phyloP scores from a whole-genome alignment of 352 stramenopile genomes.

The Saprolegnia parasitica region DNA sequence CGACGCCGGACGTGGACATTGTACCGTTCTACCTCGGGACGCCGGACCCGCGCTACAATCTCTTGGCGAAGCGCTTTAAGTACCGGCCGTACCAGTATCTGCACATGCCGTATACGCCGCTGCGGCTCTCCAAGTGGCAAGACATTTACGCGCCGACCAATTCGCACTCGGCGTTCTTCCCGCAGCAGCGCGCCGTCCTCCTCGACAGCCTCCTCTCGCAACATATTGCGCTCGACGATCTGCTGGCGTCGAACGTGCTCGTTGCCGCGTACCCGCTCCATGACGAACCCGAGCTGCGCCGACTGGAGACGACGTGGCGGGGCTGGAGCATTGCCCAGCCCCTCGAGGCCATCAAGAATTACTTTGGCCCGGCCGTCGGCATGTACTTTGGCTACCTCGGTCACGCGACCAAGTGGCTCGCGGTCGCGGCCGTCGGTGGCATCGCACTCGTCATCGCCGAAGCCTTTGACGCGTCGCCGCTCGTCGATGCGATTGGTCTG shows the following conservation, averaged over 20 bases:
- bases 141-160: slow-evolving; percentile 49
- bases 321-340: slow-evolving; percentile 58
- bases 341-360: slow-evolving; percentile 56
- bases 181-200: slow-evolving; percentile 64
- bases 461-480: slow-evolving; percentile 40
- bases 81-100: slow-evolving; percentile 83
- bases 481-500: slow-evolving; percentile 65
- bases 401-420: slow-evolving; percentile 93
- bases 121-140: slow-evolving; percentile 57
- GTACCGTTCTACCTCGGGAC: slow-evolving; percentile 76
- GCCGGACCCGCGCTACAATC: slow-evolving; percentile 42
- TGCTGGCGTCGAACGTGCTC: slow-evolving; percentile 53
- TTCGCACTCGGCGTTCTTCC: slow-evolving; percentile 52
- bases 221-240: slow-evolving; percentile 47
- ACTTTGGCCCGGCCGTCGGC: slow-evolving; percentile 87
- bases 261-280: slow-evolving; percentile 62
- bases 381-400: slow-evolving; percentile 97
- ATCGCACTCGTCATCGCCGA: slow-evolving; percentile 82
- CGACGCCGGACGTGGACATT: slow-evolving; percentile 39
- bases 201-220: slow-evolving; percentile 82
- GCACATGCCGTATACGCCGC: slow-evolving; percentile 59
- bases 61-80: slow-evolving; percentile 44
- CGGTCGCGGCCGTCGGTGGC: slow-evolving; percentile 90
- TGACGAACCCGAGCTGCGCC: slow-evolving; percentile 41
- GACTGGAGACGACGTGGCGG: slow-evolving; percentile 54